Evolutionary conservation across 257 asterid species (phyloP), one percentile per base, ranked within the genome.

Genomic region (Thymus quinquecostatus): DNA sequence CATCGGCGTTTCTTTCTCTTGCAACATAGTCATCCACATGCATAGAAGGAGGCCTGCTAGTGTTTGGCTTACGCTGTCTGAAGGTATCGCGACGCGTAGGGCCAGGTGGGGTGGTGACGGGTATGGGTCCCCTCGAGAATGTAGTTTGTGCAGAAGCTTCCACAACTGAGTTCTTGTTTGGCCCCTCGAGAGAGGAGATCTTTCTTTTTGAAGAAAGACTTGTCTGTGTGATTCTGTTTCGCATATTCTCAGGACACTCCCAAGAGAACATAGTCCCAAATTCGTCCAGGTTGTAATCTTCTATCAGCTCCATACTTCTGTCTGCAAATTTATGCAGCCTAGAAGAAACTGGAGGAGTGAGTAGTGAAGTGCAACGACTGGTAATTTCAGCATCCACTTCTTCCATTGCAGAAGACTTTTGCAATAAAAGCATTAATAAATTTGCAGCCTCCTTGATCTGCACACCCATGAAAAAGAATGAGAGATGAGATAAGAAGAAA

Each of bases 41-140:
- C 99, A 94, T 94, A 72, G 99, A 94, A 73, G 99, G 99, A 64
- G 99, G 97, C 63, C 98, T 86, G 84, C 99, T 94, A 50, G 98
- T 94, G 85, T 94, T 94, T 36, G 96, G 97, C 85, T 94, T 94
- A 66, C 99, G 99, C 82, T 86, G 96, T 71, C 99, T 86, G 79
- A 94, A 94, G 70, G 87, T 81, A 79, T 94, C 99, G 71, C 98
- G 88, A 8, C 97, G 94, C 50, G 95, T 81, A 28, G 96, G 96
- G 68, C 85, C 98, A 21, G 96, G 75, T 49, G 96, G 79, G 8
- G 85, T 78, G 32, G 82, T 67, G 73, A 86, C 79, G 4, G 95
- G 91, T 69, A 78, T 79, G 5, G 88, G 50, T 13, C 91, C 92
- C 83, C 96, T 86, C 49, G 96, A 79, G 84, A 89, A 84, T 77